These are phyloP conservation scores for Echeveria elegans DNA, from an alignment of 164 flowering plant species.

Conservation along the genomic window DNA sequence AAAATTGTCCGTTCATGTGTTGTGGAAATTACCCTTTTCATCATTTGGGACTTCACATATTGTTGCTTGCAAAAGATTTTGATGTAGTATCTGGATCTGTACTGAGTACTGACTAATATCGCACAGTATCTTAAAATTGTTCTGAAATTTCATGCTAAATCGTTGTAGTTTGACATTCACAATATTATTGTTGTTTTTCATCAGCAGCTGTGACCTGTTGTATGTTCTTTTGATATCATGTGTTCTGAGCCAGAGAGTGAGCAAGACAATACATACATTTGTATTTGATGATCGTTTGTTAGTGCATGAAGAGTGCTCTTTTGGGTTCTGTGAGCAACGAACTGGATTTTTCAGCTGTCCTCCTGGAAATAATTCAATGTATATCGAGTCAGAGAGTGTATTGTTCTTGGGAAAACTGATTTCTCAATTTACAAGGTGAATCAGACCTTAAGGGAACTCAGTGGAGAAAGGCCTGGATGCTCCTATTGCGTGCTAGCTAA, in stretches of 20 bases:
- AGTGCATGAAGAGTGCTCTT: constrained; percentile 91
- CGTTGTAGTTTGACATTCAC: neutral
- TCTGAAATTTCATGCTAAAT: too few species aligned
- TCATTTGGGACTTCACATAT: too few species aligned
- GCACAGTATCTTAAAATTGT: too few species aligned
- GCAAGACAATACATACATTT: neutral
- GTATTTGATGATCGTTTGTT: neutral
- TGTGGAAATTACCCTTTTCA: too few species aligned
- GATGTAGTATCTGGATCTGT: too few species aligned
- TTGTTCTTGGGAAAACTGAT: constrained; percentile 66
- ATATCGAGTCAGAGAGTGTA: constrained; percentile 75
- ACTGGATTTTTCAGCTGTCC: constrained; percentile 91
- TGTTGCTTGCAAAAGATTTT: too few species aligned
- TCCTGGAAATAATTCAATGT: constrained; percentile 79
- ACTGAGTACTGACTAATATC: too few species aligned
- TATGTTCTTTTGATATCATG: neutral
- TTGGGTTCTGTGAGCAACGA: constrained; percentile 90
- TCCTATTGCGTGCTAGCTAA: constrained; percentile 75
- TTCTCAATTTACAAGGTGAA: constrained; percentile 54
- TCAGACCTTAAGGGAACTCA: constrained; percentile 78
- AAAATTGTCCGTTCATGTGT: too few species aligned
- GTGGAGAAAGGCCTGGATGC: constrained; percentile 88
- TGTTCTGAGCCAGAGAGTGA: neutral
- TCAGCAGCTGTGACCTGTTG: neutral
- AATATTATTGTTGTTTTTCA: neutral